Base-by-base conservation (phyloP, 73 alveolate genomes). In the Tetrahymena thermophila region DNA sequence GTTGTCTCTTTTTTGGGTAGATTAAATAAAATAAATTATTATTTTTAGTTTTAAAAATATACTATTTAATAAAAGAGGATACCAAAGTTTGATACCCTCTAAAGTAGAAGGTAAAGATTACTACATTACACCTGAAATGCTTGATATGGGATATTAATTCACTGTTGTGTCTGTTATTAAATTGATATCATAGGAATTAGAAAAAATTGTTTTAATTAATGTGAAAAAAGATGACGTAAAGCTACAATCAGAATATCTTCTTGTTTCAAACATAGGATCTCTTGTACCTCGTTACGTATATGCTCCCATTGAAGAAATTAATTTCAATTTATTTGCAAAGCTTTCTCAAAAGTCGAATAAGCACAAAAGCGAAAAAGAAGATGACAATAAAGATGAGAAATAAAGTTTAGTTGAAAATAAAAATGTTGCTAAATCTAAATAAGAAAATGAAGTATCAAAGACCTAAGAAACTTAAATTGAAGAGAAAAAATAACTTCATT, bases 211-310 rank as follows among this genome's bases (percentile, higher is more conserved):
- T 23, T 43, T 94, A 85, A 94, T 94, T 16, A 38, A 85, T 28
- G 93, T 85, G n/a, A 85, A 94, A 21, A 83, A 94, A 35, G 89
- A 57, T 9, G 94, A 71, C n/a, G 89, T 71, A 0, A 71, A 44
- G 21, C 35, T 94, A 3, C 42, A 94, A 40, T 94, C 95, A 84
- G 96, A 94, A 34, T 94, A 43, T 94, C 56, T 94, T 6, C 38
- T 94, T 23, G 95, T 94, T 10, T 57, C 94, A 57, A 85, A 94
- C 43, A 94, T 94, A 21, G 96, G 96, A 14, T 83, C 96, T 4
- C 34, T 84, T 3, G 21, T 94, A 17, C 96, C 96, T 84, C 50
- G 96, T 16, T 94, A 85, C 85, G 44, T 94, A 0, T 94, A 94
- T 94, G 96, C 83, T 13, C 94, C 94, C 2, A 28, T 94, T 17